Percentiles rank a stretch among this genome's conserved stretches.
Evolutionary conservation across 176 grass and related monocot genomes (phyloP).

Genomic region (Triticum turgidum): DNA sequence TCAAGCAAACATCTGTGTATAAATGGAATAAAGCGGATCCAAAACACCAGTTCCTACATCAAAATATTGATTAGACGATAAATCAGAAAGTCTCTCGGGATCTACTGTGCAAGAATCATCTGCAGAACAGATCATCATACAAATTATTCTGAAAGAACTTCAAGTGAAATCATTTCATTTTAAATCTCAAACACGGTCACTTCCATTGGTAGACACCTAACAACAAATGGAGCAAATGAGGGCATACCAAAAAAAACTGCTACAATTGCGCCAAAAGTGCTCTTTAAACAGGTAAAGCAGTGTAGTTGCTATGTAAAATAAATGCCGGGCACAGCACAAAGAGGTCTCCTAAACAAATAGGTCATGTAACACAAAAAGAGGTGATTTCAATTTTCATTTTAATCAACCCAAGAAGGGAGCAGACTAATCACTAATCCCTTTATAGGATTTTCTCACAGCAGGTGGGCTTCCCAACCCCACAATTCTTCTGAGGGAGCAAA

Average conservation of each 20-base stretch:
- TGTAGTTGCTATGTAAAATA: background rate
- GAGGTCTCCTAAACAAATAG: background rate
- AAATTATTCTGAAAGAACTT: constrained; percentile 6
- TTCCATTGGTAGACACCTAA: background rate
- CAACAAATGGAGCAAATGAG: constrained; percentile 6
- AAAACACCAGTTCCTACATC: background rate
- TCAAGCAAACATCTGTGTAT: constrained; percentile 14
- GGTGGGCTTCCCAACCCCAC: background rate
- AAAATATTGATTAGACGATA: background rate
- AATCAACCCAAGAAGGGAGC: background rate
- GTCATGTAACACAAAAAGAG: constrained; percentile 5
- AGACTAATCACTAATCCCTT: background rate
- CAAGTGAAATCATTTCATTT: constrained; percentile 13
- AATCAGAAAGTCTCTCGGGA: background rate
- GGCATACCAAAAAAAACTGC: background rate
- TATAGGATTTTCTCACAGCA: background rate
- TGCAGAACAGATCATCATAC: background rate
- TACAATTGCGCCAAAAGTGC: background rate
- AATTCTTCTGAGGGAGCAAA: background rate
- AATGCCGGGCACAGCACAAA: background rate
- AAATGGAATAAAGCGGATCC: background rate
- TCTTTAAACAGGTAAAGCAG: background rate
- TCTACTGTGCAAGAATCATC: background rate
- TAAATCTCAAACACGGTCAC: background rate
- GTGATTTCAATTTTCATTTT: background rate